A percentile compares a stretch with the other conserved stretches of the same genome.
Conservation (phyloP, 2,329 filamentous ascomycete species). For the Keithomyces neogunnii region DNA sequence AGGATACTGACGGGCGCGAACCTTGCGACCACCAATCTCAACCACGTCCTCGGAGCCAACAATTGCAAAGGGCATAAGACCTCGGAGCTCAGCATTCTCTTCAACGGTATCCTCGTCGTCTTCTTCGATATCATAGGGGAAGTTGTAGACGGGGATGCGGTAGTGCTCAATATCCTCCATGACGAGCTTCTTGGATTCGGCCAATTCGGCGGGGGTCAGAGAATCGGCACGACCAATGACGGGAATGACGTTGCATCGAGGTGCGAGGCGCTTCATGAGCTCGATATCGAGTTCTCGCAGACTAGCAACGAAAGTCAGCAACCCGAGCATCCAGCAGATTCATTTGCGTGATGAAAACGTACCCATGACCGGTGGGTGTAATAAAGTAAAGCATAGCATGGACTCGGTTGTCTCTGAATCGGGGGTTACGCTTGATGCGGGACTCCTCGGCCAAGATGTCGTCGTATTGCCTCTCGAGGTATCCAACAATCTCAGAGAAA, state of each 20-base stretch:
- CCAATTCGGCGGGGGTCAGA: slow-evolving; percentile 89
- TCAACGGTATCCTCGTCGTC: slow-evolving; percentile 99
- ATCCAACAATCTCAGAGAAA: slow-evolving; percentile 96
- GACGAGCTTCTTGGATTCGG: slow-evolving; percentile 98
- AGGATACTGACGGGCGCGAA: slow-evolving; percentile 93
- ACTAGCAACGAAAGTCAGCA: slow-evolving; percentile 34
- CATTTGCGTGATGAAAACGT: slow-evolving; percentile 23
- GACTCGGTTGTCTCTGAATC: slow-evolving; percentile 98
- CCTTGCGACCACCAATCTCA: slow-evolving; percentile 86
- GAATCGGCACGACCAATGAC: slow-evolving; percentile 98
- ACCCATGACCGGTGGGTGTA: slow-evolving; percentile 94
- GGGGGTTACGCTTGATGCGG: slow-evolving; percentile 99
- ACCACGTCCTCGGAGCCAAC: slow-evolving; percentile 94
- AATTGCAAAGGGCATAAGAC: slow-evolving; percentile 98
- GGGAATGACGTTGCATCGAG: slow-evolving; percentile 96
- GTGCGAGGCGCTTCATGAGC: slow-evolving; percentile 97
- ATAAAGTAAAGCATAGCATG: slow-evolving; percentile 99
- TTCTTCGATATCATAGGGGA: slow-evolving; percentile 99
- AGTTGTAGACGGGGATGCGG: slow-evolving; percentile 99
- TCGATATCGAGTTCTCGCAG: slow-evolving; percentile 98
- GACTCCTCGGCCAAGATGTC: slow-evolving; percentile 99
- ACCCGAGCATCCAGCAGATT: background rate
- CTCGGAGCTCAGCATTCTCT: slow-evolving; percentile 95
- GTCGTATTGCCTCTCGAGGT: slow-evolving; percentile 98
- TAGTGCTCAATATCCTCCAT: slow-evolving; percentile 99